Evolutionary conservation across 78 protist genomes (phyloP).

Genomic region (Diacronema lutheri): DNA sequence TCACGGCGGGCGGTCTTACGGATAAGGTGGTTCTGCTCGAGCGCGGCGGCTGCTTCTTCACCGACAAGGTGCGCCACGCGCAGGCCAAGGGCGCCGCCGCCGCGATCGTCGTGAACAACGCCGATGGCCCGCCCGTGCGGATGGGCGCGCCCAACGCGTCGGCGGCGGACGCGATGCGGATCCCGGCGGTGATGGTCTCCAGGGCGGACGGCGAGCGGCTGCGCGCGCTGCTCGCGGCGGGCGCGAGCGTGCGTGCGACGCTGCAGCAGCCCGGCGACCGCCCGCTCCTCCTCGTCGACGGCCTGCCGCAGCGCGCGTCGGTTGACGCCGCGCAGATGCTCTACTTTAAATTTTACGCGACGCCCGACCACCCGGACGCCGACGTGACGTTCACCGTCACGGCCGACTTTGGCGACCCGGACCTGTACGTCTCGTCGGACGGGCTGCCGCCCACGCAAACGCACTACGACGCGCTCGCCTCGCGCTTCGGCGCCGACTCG

Average conservation of each 20-base stretch:
- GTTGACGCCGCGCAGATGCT: background rate
- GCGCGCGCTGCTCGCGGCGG: no score
- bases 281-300: background rate
- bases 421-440: background rate
- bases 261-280: background rate
- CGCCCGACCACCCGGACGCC: background rate
- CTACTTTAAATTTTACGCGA: background rate
- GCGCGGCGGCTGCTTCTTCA: background rate
- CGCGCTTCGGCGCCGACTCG: background rate
- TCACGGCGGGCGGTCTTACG: background rate
- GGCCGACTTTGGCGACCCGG: background rate
- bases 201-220: background rate
- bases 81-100: background rate
- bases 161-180: background rate
- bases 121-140: background rate
- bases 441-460: background rate
- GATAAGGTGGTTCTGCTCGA: background rate
- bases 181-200: background rate
- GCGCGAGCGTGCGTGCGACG: background rate
- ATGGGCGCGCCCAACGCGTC: background rate
- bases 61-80: background rate
- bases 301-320: background rate
- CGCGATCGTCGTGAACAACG: background rate
- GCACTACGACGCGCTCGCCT: background rate
- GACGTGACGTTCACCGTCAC: background rate